Percentiles rank a stretch among this genome's conserved stretches.
Evolutionary conservation across 805 yeast genomes (phyloP).

Genomic region (Myxozyma udenii): DNA sequence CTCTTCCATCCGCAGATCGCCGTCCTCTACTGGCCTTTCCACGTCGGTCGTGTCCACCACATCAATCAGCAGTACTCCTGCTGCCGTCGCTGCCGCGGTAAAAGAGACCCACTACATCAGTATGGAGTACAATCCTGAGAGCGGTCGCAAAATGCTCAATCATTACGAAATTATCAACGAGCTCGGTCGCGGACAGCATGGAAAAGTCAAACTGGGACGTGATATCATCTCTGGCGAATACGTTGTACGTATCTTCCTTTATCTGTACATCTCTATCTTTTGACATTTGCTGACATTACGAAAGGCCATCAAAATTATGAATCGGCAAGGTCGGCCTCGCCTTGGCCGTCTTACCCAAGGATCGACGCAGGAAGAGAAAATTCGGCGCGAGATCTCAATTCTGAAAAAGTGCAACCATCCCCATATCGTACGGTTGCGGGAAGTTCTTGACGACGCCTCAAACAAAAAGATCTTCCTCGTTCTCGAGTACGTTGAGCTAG

Average conservation of each 20-base stretch:
- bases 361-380: constrained; percentile 62
- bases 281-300: neutral
- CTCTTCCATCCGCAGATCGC: constrained; percentile 7
- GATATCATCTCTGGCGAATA: constrained; percentile 52
- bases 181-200: constrained; percentile 95
- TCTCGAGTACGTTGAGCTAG: constrained; percentile 82
- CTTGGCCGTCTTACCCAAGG: constrained; percentile 43
- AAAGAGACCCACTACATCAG: constrained; percentile 79
- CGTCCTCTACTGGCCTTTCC: constrained; percentile 13
- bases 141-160: constrained; percentile 75
- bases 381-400: constrained; percentile 84
- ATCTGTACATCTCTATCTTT: neutral
- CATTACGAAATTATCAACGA: constrained; percentile 85
- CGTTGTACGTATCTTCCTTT: constrained; percentile 24
- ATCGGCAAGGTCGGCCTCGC: constrained; percentile 59
- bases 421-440: constrained; percentile 81
- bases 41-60: constrained; percentile 3
- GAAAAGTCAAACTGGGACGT: constrained; percentile 90
- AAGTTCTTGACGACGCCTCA: constrained; percentile 80
- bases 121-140: constrained; percentile 84
- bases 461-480: constrained; percentile 86
- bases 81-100: constrained; percentile 43
- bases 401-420: constrained; percentile 91
- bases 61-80: neutral
- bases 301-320: constrained; percentile 83